These are phyloP conservation scores for Delitschia confertaspora DNA, from an alignment of 495 filamentous ascomycete genomes.

Conservation along the genomic window DNA sequence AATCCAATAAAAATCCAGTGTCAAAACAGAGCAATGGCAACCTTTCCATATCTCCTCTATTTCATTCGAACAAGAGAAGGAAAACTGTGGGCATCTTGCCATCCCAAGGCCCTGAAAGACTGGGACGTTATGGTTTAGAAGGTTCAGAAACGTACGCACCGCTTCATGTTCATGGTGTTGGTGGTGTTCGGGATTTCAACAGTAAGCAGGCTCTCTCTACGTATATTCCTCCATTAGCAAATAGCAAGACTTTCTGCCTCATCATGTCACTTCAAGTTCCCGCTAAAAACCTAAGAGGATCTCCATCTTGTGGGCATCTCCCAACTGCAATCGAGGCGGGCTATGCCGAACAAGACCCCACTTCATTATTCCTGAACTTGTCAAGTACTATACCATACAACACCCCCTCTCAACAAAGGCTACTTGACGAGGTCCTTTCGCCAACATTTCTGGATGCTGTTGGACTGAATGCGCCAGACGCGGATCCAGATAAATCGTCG, in stretches of 20 bases:
- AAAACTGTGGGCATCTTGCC: too few species aligned
- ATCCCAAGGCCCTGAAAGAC: too few species aligned
- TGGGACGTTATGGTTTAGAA: too few species aligned
- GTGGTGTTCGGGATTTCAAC: too few species aligned
- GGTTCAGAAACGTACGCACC: too few species aligned
- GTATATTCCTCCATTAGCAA: neutral
- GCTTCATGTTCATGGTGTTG: too few species aligned
- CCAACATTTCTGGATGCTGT: slow-evolving; percentile 4
- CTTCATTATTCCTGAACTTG: slow-evolving; percentile 15
- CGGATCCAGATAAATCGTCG: slow-evolving; percentile 18
- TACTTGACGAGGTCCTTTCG: slow-evolving; percentile 22
- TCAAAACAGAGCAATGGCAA: neutral
- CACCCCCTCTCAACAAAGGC: slow-evolving; percentile 25
- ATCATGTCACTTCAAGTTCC: neutral
- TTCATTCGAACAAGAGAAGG: slow-evolving; percentile 10
- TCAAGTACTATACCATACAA: slow-evolving; percentile 28
- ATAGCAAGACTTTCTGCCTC: neutral
- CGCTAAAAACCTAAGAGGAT: slow-evolving; percentile 1
- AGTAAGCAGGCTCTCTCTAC: too few species aligned
- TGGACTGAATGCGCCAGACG: neutral
- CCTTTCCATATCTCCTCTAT: neutral
- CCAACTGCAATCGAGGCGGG: slow-evolving; percentile 10
- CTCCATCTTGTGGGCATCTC: slow-evolving; percentile 3
- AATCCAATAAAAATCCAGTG: slow-evolving; percentile 5
- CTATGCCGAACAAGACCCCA: slow-evolving; percentile 21